A percentile compares a stretch with the other conserved stretches of the same genome.
Evolutionary conservation across 2,329 filamentous ascomycete genomes (phyloP).

Genomic region (Talaromyces marneffei): DNA sequence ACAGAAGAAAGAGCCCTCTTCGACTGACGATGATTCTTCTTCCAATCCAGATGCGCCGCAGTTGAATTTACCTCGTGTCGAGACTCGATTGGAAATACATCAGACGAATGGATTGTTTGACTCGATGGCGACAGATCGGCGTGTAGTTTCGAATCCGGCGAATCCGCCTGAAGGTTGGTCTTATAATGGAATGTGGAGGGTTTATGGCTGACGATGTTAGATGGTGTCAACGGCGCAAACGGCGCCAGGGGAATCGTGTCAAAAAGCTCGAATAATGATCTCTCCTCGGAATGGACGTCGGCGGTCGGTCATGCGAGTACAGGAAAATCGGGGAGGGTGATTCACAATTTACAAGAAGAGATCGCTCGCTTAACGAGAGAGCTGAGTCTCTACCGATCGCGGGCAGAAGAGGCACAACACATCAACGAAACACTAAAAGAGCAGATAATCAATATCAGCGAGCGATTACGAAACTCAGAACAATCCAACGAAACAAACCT

Average conservation of each 20-base stretch:
- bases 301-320: constrained; percentile 46
- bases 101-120: constrained; percentile 37
- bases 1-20: constrained; percentile 14
- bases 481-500: constrained; percentile 44
- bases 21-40: constrained; percentile 22
- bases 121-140: constrained; percentile 21
- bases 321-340: constrained; percentile 47
- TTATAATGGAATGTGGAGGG: not conserved
- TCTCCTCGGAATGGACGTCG: constrained; percentile 42
- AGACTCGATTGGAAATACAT: constrained; percentile 40
- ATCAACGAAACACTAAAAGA: constrained; percentile 42
- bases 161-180: constrained; percentile 24
- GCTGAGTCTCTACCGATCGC: constrained; percentile 40
- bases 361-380: constrained; percentile 46
- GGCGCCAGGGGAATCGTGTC: constrained; percentile 19
- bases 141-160: constrained; percentile 19
- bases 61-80: constrained; percentile 36
- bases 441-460: constrained; percentile 41
- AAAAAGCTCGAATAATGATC: constrained; percentile 27
- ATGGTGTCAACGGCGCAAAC: constrained; percentile 4
- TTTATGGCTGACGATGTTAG: constrained; percentile 16
- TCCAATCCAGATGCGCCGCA: constrained; percentile 27
- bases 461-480: constrained; percentile 42
- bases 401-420: constrained; percentile 43
- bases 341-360: constrained; percentile 46